A percentile compares a stretch with the other conserved stretches of the same genome.
Conservation (phyloP, 208 protist species). For the Acanthamoeba castellanii region DNA sequence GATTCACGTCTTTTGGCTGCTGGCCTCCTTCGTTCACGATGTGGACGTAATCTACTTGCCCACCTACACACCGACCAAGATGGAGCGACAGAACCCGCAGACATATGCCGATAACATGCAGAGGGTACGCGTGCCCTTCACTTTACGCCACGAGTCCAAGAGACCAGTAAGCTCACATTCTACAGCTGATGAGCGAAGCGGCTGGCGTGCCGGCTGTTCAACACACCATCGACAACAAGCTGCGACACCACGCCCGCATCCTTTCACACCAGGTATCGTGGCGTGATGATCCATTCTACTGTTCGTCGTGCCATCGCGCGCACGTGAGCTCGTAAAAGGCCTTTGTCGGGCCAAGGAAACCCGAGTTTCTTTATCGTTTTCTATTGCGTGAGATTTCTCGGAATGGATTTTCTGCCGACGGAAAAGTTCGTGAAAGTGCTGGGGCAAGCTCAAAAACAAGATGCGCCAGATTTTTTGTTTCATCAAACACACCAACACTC, state of each 20-base stretch:
- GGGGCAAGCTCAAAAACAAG: neutral
- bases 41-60: conserved; percentile 1
- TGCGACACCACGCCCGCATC: neutral
- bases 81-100: neutral
- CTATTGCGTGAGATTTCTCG: neutral
- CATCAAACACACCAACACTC: neutral
- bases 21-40: neutral
- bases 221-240: neutral
- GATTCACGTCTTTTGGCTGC: neutral
- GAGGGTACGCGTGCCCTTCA: neutral
- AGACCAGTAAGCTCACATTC: neutral
- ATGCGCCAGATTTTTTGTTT: neutral
- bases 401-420: neutral
- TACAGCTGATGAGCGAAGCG: neutral
- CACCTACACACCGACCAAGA: neutral
- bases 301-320: too few species aligned
- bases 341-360: too few species aligned
- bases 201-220: neutral
- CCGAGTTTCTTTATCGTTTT: too few species aligned
- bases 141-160: neutral
- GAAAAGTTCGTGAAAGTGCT: neutral
- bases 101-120: neutral
- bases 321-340: too few species aligned
- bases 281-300: neutral
- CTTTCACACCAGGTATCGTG: neutral